Evolutionary conservation across 2,329 filamentous ascomycete species (phyloP).

Genomic region (Coleophoma cylindrospora): DNA sequence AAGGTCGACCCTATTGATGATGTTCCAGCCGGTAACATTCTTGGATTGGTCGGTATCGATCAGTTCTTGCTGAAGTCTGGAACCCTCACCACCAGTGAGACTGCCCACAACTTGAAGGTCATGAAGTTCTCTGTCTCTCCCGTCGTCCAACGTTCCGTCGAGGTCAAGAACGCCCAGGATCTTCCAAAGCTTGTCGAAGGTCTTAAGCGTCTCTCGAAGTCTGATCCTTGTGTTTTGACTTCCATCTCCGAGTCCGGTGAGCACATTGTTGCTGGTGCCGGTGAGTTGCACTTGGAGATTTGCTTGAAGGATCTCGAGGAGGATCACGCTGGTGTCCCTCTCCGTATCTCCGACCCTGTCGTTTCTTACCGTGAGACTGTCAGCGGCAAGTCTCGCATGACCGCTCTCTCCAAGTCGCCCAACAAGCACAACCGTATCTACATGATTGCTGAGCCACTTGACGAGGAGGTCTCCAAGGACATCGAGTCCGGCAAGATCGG

Average conservation of each 20-base stretch:
- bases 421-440: conserved; percentile 99
- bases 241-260: conserved; percentile 88
- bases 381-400: conserved; percentile 78
- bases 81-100: conserved; percentile 95
- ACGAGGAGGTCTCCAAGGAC: conserved; percentile 83
- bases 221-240: conserved; percentile 95
- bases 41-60: conserved; percentile 98
- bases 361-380: conserved; percentile 99
- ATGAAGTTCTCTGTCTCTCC: conserved; percentile 99
- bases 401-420: conserved; percentile 97
- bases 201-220: conserved; percentile 99
- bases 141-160: conserved; percentile 96
- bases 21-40: conserved; percentile 99
- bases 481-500: conserved; percentile 91
- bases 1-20: conserved; percentile 98
- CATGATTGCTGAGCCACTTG: conserved; percentile 84
- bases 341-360: conserved; percentile 96
- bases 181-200: conserved; percentile 99
- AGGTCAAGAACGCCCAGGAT: conserved; percentile 99
- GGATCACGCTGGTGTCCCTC: conserved; percentile 97
- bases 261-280: conserved; percentile 97
- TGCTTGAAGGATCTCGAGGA: conserved; percentile 99
- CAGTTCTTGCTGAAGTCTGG: conserved; percentile 99
- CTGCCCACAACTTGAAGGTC: conserved; percentile 99
- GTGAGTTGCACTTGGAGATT: conserved; percentile 99